A percentile compares a stretch with the other conserved stretches of the same genome.
phyloP scores from a whole-genome alignment of 1,284 basidiomycete genomes.

The Ustanciosporium gigantosporum region DNA sequence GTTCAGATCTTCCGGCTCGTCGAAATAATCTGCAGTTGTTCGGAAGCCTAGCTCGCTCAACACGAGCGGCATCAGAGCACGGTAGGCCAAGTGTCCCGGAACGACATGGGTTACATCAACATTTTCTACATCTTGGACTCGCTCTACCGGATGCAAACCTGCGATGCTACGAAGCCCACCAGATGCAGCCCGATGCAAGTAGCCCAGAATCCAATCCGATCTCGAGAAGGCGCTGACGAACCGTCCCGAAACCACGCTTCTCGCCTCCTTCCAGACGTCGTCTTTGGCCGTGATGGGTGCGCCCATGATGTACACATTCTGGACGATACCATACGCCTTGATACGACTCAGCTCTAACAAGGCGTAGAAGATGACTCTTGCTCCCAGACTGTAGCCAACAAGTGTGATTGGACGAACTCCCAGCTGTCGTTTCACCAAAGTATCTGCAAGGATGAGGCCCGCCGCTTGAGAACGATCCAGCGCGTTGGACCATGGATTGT shows the following conservation, averaged over 20 bases:
- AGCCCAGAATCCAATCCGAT: slow-evolving; percentile 60
- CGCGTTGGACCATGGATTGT: slow-evolving; percentile 61
- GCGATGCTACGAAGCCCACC: slow-evolving; percentile 59
- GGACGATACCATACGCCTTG: slow-evolving; percentile 58
- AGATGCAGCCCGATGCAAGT: slow-evolving; percentile 57
- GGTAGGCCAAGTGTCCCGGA: slow-evolving; percentile 57
- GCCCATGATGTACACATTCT: slow-evolving; percentile 60
- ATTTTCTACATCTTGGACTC: slow-evolving; percentile 57
- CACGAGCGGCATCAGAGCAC: slow-evolving; percentile 57
- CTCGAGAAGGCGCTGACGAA: slow-evolving; percentile 60
- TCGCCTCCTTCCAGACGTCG: slow-evolving; percentile 51
- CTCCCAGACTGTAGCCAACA: slow-evolving; percentile 58
- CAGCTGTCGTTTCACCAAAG: slow-evolving; percentile 51
- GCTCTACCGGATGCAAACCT: slow-evolving; percentile 56
- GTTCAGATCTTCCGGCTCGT: slow-evolving; percentile 58
- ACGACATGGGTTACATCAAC: slow-evolving; percentile 59
- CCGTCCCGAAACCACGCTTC: slow-evolving; percentile 54
- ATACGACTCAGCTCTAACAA: slow-evolving; percentile 52
- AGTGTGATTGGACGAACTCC: slow-evolving; percentile 60
- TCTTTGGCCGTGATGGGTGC: slow-evolving; percentile 57
- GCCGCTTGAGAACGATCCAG: slow-evolving; percentile 55
- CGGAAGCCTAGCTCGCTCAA: slow-evolving; percentile 58
- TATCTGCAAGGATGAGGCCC: slow-evolving; percentile 59
- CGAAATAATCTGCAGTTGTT: slow-evolving; percentile 60
- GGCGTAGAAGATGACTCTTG: slow-evolving; percentile 58